These are phyloP conservation scores for Alternaria brassicae DNA, from an alignment of 2,329 filamentous ascomycete species.

Conservation along the genomic window DNA sequence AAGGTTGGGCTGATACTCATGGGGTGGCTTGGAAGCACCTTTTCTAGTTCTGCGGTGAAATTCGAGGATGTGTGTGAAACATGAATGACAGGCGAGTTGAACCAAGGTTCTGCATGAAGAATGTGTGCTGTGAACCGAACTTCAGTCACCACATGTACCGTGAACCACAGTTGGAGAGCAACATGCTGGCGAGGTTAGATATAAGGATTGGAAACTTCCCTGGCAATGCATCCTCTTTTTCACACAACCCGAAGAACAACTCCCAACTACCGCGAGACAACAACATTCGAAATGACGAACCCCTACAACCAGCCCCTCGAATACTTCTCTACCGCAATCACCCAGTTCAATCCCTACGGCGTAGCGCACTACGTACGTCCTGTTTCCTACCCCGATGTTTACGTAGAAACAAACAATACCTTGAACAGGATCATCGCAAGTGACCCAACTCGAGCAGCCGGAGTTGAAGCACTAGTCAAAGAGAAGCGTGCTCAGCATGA, in stretches of 20 bases:
- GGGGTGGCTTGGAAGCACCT: slow-evolving; percentile 23
- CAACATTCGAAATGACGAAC: not conserved
- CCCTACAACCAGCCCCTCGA: not conserved
- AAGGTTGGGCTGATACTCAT: slow-evolving; percentile 67
- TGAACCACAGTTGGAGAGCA: not conserved
- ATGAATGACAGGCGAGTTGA: not conserved
- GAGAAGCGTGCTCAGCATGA: not conserved
- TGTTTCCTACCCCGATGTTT: not conserved
- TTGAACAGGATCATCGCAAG: not conserved
- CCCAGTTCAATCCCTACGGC: not conserved
- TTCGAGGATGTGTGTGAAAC: no score
- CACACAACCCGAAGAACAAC: not conserved
- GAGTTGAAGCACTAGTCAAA: not conserved
- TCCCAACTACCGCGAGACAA: not conserved
- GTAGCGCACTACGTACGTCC: not conserved
- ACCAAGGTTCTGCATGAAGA: not conserved
- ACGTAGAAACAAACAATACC: not conserved
- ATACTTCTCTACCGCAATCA: not conserved
- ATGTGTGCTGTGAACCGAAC: not conserved
- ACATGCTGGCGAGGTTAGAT: not conserved
- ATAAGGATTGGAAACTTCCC: not conserved
- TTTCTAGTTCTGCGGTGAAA: slow-evolving; percentile 11
- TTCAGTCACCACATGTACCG: not conserved
- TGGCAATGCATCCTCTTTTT: no score
- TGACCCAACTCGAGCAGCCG: not conserved